These are phyloP conservation scores for Dipodascopsis uninucleata DNA, from an alignment of 805 yeast species.

Conservation along the genomic window DNA sequence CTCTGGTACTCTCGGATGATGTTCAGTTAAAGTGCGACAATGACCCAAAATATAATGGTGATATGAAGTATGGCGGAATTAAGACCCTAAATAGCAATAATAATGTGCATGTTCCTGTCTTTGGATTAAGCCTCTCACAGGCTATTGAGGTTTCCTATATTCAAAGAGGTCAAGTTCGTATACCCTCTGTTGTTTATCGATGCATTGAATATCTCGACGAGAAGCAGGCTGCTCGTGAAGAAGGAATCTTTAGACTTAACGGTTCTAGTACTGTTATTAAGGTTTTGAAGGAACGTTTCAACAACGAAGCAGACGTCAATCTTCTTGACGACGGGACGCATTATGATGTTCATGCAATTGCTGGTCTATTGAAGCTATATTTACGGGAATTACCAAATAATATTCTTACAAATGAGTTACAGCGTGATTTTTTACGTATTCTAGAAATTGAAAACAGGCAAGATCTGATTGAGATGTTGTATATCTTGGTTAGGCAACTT, in stretches of 20 bases:
- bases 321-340: slow-evolving; percentile 39
- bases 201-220: slow-evolving; percentile 65
- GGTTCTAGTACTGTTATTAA: slow-evolving; percentile 80
- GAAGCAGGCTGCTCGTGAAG: slow-evolving; percentile 73
- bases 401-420: slow-evolving; percentile 56
- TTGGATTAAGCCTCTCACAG: slow-evolving; percentile 22
- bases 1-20: slow-evolving; percentile 1
- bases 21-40: slow-evolving; percentile 6
- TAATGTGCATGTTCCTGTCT: slow-evolving; percentile 9
- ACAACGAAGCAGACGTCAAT: slow-evolving; percentile 64
- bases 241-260: slow-evolving; percentile 85
- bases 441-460: slow-evolving; percentile 33
- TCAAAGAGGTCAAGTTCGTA: slow-evolving; percentile 27
- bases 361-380: slow-evolving; percentile 80
- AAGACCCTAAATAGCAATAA: slow-evolving; percentile 8
- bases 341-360: slow-evolving; percentile 75
- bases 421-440: slow-evolving; percentile 40
- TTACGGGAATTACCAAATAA: slow-evolving; percentile 71
- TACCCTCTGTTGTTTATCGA: slow-evolving; percentile 75
- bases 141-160: slow-evolving; percentile 22
- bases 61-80: slow-evolving; percentile 17
- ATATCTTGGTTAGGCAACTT: slow-evolving; percentile 39
- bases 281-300: slow-evolving; percentile 64
- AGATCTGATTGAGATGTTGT: slow-evolving; percentile 32
- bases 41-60: slow-evolving; percentile 15